phyloP scores from a whole-genome alignment of 306 rosid genomes.

The Quercus engelmannii region DNA sequence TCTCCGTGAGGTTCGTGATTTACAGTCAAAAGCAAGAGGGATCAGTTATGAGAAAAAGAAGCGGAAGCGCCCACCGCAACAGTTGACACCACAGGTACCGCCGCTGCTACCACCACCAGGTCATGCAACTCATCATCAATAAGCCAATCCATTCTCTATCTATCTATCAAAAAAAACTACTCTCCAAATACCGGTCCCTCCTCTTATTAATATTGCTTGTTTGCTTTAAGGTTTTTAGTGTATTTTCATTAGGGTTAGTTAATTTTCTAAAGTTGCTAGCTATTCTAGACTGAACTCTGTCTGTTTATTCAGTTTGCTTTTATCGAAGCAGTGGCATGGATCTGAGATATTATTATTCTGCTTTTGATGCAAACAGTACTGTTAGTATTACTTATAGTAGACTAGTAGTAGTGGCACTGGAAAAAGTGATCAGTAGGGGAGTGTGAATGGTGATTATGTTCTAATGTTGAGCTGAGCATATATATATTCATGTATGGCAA shows the following conservation, averaged over 20 bases:
- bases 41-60: slow-evolving; percentile 98
- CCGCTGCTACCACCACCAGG: slow-evolving; percentile 49
- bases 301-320: slow-evolving; percentile 38
- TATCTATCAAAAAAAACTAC: background rate
- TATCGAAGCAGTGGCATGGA: slow-evolving; percentile 42
- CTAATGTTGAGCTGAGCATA: slow-evolving; percentile 22
- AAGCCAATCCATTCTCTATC: background rate
- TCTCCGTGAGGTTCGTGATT: slow-evolving; percentile 94
- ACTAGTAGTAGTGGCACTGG: slow-evolving; percentile 43
- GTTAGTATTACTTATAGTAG: slow-evolving; percentile 29
- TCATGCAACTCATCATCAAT: slow-evolving; percentile 33
- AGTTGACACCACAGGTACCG: background rate
- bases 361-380: slow-evolving; percentile 32
- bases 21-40: slow-evolving; percentile 98
- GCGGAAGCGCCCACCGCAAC: slow-evolving; percentile 67
- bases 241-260: slow-evolving; percentile 31
- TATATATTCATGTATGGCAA: slow-evolving; percentile 13
- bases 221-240: slow-evolving; percentile 13
- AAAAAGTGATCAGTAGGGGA: slow-evolving; percentile 24
- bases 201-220: background rate
- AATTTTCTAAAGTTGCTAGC: slow-evolving; percentile 25
- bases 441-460: slow-evolving; percentile 18
- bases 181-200: background rate
- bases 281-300: slow-evolving; percentile 24
- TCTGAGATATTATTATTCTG: slow-evolving; percentile 38